Evolutionary conservation across 768 basidiomycete genomes (phyloP).

Genomic region (Megacollybia marginata): DNA sequence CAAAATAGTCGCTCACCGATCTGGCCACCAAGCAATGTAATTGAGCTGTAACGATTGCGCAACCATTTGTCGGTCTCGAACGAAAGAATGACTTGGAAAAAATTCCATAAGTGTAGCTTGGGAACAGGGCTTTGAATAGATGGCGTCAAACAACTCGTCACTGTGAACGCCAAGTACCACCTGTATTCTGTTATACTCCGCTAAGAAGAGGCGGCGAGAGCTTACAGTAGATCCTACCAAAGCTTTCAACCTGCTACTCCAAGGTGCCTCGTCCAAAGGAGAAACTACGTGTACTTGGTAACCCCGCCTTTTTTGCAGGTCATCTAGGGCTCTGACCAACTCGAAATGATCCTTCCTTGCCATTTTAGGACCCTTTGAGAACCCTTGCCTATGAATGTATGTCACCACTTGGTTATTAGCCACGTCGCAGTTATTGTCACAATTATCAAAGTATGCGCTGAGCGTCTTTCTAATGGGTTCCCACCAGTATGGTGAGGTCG

Average conservation of each 20-base stretch:
- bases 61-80: constrained; percentile 53
- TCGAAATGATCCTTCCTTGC: constrained; percentile 47
- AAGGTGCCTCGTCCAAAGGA: constrained; percentile 39
- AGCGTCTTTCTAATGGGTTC: constrained; percentile 42
- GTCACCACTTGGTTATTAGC: constrained; percentile 44
- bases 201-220: background rate
- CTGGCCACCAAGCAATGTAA: constrained; percentile 54
- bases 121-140: constrained; percentile 60
- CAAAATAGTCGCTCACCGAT: constrained; percentile 18
- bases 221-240: constrained; percentile 64
- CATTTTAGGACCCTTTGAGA: constrained; percentile 41
- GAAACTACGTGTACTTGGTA: constrained; percentile 53
- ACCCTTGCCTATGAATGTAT: constrained; percentile 60
- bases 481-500: constrained; percentile 58
- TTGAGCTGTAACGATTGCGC: constrained; percentile 43
- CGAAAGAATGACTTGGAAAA: constrained; percentile 61
- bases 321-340: constrained; percentile 49
- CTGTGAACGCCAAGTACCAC: constrained; percentile 57
- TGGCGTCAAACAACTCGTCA: constrained; percentile 53
- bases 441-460: constrained; percentile 33
- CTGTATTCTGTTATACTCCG: constrained; percentile 20
- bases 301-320: constrained; percentile 41
- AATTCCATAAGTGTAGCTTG: constrained; percentile 70
- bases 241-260: constrained; percentile 58
- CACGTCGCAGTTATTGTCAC: constrained; percentile 14